A percentile compares a stretch with the other conserved stretches of the same genome.
Evolutionary conservation across 176 grass and related monocot species (phyloP).

Genomic region (Guadua angustifolia): DNA sequence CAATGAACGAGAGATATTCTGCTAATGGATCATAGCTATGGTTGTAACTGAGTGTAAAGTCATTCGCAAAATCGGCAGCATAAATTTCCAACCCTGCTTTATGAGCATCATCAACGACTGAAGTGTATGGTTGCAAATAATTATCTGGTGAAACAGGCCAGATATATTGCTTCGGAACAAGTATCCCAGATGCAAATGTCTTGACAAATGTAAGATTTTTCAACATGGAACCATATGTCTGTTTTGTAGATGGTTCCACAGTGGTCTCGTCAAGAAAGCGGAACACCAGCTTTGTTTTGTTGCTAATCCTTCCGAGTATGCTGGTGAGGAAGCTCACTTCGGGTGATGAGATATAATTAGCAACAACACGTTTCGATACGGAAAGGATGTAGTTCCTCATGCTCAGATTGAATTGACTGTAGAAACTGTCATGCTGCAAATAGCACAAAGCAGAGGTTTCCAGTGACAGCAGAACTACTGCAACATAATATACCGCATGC

Average conservation of each 20-base stretch:
- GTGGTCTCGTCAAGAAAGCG: conserved; percentile 64
- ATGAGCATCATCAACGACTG: conserved; percentile 79
- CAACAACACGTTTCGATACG: conserved; percentile 57
- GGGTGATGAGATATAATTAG: conserved; percentile 84
- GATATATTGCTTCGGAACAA: conserved; percentile 87
- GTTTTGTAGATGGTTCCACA: conserved; percentile 66
- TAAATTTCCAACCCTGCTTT: conserved; percentile 87
- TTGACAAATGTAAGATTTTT: conserved; percentile 90
- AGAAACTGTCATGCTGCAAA: conserved; percentile 89
- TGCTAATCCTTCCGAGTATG: conserved; percentile 51
- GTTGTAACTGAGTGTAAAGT: conserved; percentile 74
- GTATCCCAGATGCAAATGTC: conserved; percentile 86
- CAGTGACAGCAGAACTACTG: background rate
- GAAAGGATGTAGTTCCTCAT: conserved; percentile 75
- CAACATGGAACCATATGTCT: conserved; percentile 73
- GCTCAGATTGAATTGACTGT: conserved; percentile 81
- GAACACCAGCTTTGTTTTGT: conserved; percentile 78
- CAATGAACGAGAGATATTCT: conserved; percentile 77
- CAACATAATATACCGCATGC: background rate
- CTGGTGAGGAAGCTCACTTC: conserved; percentile 72
- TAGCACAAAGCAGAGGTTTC: conserved; percentile 10
- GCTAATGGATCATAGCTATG: conserved; percentile 83
- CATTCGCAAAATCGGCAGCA: conserved; percentile 82
- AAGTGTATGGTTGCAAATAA: conserved; percentile 67
- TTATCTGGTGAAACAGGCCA: conserved; percentile 79